A percentile compares a stretch with the other conserved stretches of the same genome.
Evolutionary conservation across 2,329 filamentous ascomycete species (phyloP).

Genomic region (Pseudogymnoascus sp.): DNA sequence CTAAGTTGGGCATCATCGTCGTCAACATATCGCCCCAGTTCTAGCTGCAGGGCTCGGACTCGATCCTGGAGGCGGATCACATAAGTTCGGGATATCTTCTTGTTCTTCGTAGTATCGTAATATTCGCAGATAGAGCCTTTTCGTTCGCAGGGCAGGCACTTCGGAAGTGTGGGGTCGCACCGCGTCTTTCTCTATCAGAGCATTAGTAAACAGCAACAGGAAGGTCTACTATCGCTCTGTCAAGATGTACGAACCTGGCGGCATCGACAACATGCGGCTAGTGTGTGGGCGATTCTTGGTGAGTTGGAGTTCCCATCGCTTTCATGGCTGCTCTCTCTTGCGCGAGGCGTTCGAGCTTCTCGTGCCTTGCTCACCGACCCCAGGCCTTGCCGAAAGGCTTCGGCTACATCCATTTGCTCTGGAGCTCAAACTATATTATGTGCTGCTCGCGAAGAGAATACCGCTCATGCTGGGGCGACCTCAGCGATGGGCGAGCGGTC

Average conservation of each 20-base stretch:
- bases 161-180: slow-evolving; percentile 87
- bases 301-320: slow-evolving; percentile 44
- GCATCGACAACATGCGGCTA: slow-evolving; percentile 74
- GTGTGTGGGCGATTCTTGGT: slow-evolving; percentile 65
- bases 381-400: slow-evolving; percentile 53
- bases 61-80: slow-evolving; percentile 86
- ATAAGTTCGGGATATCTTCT: slow-evolving; percentile 82
- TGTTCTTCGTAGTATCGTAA: slow-evolving; percentile 80
- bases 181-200: slow-evolving; percentile 73
- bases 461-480: not conserved
- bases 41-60: slow-evolving; percentile 72
- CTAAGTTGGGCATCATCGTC: slow-evolving; percentile 65
- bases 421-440: not conserved
- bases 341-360: slow-evolving; percentile 24
- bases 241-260: slow-evolving; percentile 52
- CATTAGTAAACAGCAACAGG: slow-evolving; percentile 13
- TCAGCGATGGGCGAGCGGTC: not conserved
- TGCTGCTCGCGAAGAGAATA: not conserved
- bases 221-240: not conserved
- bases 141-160: slow-evolving; percentile 86
- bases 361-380: slow-evolving; percentile 30
- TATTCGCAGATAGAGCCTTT: slow-evolving; percentile 91
- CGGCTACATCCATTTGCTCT: slow-evolving; percentile 48
- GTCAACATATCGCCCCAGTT: slow-evolving; percentile 70
- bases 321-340: slow-evolving; percentile 33